Evolutionary conservation across 2,329 filamentous ascomycete species (phyloP), one percentile per base, ranked within the genome.

Genomic region (Endothia cerciana): DNA sequence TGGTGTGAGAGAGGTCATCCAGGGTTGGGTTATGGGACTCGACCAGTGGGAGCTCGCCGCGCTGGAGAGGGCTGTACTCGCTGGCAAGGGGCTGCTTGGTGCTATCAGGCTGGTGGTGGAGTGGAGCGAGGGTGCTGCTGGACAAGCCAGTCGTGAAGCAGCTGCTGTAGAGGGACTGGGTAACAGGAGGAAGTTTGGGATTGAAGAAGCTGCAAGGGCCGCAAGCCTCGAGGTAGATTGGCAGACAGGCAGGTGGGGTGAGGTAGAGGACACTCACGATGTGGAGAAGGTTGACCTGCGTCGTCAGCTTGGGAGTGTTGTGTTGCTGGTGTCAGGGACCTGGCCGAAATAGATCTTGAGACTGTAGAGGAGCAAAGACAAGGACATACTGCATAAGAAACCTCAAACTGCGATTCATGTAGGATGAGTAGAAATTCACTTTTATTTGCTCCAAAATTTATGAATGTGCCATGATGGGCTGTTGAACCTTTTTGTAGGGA

Each of bases 241-340:
- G 90, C 95, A 99, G 84, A 96, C 90, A 0, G 82, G 86, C 36
- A 89, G 91, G 78, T 98, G 95, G 94, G 95, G 95, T 10, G 94
- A 97, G 82, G 95, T 99, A 0, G 95, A 99, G 77, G 94, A 99
- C 78, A 97, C 94, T 36, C 95, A 99, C 79, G 95, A 99, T 81
- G 95, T 99, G 0, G 91, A 97, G 73, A 91, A 89, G 77, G 94
- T 97, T 78, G 95, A 99, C 77, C 72, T 98, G 70, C 86, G 88
- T 74, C 85, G 94, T 73, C 95, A 98, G 80, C 80, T 98, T 67
- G 95, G 94, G 17, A 96, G 93, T 75, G 91, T 93, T 13, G 84
- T 97, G 19, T 75, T 98, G 73, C 80, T 98, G 60, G 91, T 97
- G 11, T 89, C 87, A 64, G 91, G 91, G 1, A 81, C 77, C 7